Evolutionary conservation across 2,329 filamentous ascomycete species (phyloP), one percentile per base, ranked within the genome.

Genomic region (Trichoderma harzianum): DNA sequence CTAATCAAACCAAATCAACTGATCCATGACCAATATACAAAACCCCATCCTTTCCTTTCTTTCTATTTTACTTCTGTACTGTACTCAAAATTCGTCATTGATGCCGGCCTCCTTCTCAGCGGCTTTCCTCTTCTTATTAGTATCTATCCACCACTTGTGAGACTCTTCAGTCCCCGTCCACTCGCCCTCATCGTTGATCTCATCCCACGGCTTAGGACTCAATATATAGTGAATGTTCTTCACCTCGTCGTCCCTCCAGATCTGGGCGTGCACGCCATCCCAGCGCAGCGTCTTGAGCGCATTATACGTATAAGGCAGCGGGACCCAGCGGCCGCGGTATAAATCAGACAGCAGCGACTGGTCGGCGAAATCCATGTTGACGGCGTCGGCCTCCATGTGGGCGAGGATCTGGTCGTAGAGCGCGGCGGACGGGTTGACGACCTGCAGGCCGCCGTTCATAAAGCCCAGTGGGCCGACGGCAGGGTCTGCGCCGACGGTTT

Each of bases 141-240:
- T 78, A 28, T 84, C 83, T 18, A 84, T 80, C 88, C 88, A 90
- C 88, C 88, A 90, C 63, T 78, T 78, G 74, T 89, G 86, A 12
- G 83, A 84, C 78, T 84, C 84, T 1, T 86, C 84, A 4, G 78
- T 80, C 43, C 85, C 84, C 0, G 78, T 82, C 78, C 81, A 84
- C 47, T 82, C 79, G 2, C 86, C 86, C 16, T 81, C 75, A 2
- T 76, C 80, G 57, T 85, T 81, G 34, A 85, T 74, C 79, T 88
- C 84, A 57, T 88, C 83, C 89, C 89, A 91, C 3, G 89, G 89
- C 80, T 91, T 91, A 0, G 88, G 88, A 47, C 83, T 85, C 26
- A 90, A 78, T 60, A 91, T 89, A 73, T 88, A 90, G 76, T 91
- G 89, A 7, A 91, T 78, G 75, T 89, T 89, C 82, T 88, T 89